Base-by-base conservation (phyloP, 768 basidiomycete genomes). In the Saitozyma podzolica region DNA sequence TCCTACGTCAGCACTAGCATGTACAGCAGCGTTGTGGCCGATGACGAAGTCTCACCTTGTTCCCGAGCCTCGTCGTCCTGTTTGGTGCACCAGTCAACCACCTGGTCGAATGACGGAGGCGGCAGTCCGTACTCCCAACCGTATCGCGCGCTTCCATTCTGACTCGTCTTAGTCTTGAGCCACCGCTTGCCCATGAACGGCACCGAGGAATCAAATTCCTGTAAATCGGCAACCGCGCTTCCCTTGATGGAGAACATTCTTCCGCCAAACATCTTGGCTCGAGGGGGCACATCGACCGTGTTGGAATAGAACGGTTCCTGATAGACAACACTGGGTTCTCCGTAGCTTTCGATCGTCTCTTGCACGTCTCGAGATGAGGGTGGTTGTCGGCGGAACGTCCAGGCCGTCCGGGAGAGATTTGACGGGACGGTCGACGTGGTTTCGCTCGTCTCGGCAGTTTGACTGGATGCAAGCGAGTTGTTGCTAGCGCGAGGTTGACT, bases 301-400 rank as follows among this genome's bases (percentile, higher is more conserved):
- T 85, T 84, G 7, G 90, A 91, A 73, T 91, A 99, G 78, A 85
- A 88, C 0, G 94, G 90, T n/a, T 84, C 81, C 50, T 83, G 85
- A 78, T 96, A 94, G 20, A 89, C 76, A 67, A 85, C 86, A 51
- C 74, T 80, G 5, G 86, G 84, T 8, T 90, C 75, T 6, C 70
- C 72, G 42, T 54, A 50, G 0, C 40, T 53, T 19, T 82, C 83
- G 66, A 84, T 79, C 0, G 75, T 70, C 40, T 83, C 50, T 9
- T 53, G 40, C 0, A 71, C 62, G 8, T 72, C 55, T 0, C 40
- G 40, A 7, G 40, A 13, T 6, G 66, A 39, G 14, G 72, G 65
- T 8, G 67, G 68, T 17, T 59, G 49, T 6, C 20, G 57, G 17
- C 56, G 63, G 42, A 48, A 70, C 10, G 52, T 45, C 68, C 73